phyloP scores from a whole-genome alignment of 2,329 filamentous ascomycete genomes.

The Aplosporella prunicola region DNA sequence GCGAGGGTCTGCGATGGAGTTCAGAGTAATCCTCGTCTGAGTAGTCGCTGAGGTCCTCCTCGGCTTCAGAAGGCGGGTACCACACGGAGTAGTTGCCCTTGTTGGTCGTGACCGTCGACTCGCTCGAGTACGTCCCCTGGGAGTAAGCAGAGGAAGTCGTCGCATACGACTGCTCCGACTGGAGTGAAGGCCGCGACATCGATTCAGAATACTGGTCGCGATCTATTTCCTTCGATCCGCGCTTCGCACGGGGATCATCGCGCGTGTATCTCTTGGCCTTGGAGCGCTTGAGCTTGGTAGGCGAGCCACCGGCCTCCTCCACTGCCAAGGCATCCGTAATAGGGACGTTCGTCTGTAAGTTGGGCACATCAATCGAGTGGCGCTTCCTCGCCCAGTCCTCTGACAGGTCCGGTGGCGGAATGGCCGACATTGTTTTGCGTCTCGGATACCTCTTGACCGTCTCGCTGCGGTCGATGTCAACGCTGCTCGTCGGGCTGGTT shows the following conservation, averaged over 20 bases:
- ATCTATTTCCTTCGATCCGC: conserved; percentile 26
- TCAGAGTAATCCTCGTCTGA: conserved; percentile 16
- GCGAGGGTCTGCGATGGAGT: conserved; percentile 9
- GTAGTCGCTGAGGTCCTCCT: conserved; percentile 14
- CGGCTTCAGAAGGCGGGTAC: conserved; percentile 35
- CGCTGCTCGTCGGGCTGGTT: conserved; percentile 29
- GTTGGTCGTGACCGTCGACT: conserved; percentile 11
- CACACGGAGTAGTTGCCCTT: conserved; percentile 39
- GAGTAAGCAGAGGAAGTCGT: conserved; percentile 19
- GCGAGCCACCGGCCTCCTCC: too few relatives aligned
- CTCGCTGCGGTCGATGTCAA: conserved; percentile 2
- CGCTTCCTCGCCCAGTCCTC: too few relatives aligned
- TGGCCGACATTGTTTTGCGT: too few relatives aligned
- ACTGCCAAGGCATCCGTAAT: too few relatives aligned
- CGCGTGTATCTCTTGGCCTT: conserved; percentile 31
- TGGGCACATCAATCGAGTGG: too few relatives aligned
- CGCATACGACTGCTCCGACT: conserved; percentile 16
- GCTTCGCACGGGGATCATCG: conserved; percentile 20
- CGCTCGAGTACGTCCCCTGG: conserved; percentile 14
- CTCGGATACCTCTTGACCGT: background rate
- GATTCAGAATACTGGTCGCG: conserved; percentile 19
- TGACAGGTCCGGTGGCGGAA: too few relatives aligned
- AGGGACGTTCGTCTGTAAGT: background rate
- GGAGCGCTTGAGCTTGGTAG: conserved; percentile 27
- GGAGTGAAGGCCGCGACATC: conserved; percentile 6